phyloP scores from a whole-genome alignment of 1,139 yeast species.

The Hyphopichia khmerensis region DNA sequence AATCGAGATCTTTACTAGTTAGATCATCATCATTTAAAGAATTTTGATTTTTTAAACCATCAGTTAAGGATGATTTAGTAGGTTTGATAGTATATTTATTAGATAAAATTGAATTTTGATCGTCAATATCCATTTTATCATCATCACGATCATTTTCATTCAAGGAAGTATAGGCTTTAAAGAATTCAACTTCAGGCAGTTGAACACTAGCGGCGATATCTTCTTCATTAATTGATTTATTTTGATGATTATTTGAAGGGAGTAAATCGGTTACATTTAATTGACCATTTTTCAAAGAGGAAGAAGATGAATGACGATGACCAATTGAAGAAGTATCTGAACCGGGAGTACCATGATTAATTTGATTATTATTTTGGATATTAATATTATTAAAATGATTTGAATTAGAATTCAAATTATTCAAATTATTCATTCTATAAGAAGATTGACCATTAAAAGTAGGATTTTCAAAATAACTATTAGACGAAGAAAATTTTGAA shows the following conservation, averaged over 20 bases:
- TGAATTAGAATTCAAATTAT: neutral
- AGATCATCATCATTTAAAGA: neutral
- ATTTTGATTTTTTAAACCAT: slow-evolving; percentile 23
- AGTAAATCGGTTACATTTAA: slow-evolving; percentile 19
- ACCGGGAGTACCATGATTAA: slow-evolving; percentile 21
- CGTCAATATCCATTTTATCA: slow-evolving; percentile 7
- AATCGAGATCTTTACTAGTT: slow-evolving; percentile 36
- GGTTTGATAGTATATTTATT: neutral
- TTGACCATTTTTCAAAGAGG: slow-evolving; percentile 11
- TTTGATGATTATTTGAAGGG: slow-evolving; percentile 10
- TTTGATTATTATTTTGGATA: neutral
- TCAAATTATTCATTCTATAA: neutral
- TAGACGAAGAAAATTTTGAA: slow-evolving; percentile 19
- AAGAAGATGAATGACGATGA: slow-evolving; percentile 6
- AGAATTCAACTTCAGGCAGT: slow-evolving; percentile 15
- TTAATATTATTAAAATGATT: neutral
- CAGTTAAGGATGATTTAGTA: slow-evolving; percentile 24
- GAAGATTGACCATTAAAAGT: neutral
- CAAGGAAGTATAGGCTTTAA: slow-evolving; percentile 19
- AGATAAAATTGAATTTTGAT: neutral
- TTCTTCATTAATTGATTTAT: slow-evolving; percentile 7
- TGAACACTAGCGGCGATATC: slow-evolving; percentile 13
- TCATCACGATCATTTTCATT: slow-evolving; percentile 1
- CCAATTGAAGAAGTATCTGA: slow-evolving; percentile 16
- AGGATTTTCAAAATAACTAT: slow-evolving; percentile 29